Conservation (phyloP, 352 stramenopile genomes). For the Pythium apleroticum region DNA sequence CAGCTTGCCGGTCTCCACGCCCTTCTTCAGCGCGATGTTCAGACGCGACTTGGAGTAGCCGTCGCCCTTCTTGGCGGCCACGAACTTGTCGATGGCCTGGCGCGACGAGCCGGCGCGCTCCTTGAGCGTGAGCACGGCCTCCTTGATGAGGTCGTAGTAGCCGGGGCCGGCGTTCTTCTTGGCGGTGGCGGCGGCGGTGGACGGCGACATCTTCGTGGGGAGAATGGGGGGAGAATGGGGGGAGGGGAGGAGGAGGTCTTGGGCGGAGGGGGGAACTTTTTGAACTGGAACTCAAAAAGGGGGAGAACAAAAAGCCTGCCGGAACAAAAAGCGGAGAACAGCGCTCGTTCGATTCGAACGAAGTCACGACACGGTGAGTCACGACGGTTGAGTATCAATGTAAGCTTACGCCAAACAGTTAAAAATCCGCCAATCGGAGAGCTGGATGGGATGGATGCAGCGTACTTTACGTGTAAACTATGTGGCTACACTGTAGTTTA, state of each 20-base stretch:
- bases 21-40: conserved; percentile 91
- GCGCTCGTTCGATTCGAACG: background rate
- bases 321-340: conserved; percentile 14
- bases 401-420: conserved; percentile 9
- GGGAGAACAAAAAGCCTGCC: conserved; percentile 14
- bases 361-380: background rate
- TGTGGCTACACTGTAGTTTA: conserved; percentile 3
- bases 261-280: conserved; percentile 10
- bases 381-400: conserved; percentile 14
- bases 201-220: conserved; percentile 29
- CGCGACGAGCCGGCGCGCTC: conserved; percentile 90
- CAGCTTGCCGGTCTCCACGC: conserved; percentile 87
- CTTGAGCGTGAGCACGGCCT: conserved; percentile 90
- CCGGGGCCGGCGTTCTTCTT: conserved; percentile 73
- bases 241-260: conserved; percentile 14
- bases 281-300: conserved; percentile 12
- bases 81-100: conserved; percentile 94
- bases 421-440: conserved; percentile 30
- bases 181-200: conserved; percentile 41
- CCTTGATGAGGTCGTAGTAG: conserved; percentile 93
- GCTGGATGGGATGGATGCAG: background rate
- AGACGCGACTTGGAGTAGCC: conserved; percentile 79
- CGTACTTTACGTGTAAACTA: conserved; percentile 17
- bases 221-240: background rate
- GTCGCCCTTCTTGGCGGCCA: conserved; percentile 83